A percentile compares a stretch with the other conserved stretches of the same genome.
phyloP scores from a whole-genome alignment of 1,139 yeast species.

The Zygoascus hellenicus region DNA sequence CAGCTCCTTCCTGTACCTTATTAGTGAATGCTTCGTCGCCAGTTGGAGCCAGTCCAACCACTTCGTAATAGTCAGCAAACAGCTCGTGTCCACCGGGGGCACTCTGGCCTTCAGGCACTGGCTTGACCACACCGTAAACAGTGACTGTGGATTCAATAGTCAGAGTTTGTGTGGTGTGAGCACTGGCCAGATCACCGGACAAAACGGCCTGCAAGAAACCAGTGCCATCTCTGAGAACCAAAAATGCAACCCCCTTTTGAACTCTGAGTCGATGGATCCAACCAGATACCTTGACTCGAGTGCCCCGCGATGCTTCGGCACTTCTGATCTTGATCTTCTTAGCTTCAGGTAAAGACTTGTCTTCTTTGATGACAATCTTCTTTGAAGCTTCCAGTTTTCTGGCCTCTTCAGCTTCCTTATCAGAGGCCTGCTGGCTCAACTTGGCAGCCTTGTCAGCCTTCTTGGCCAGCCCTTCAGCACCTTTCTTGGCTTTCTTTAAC shows the following conservation, averaged over 20 bases:
- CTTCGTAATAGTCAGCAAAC: conserved; percentile 79
- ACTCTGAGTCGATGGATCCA: conserved; percentile 95
- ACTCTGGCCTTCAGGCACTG: conserved; percentile 90
- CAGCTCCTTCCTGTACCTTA: conserved; percentile 89
- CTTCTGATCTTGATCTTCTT: conserved; percentile 57
- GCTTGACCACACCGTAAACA: conserved; percentile 71
- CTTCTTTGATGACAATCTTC: conserved; percentile 62
- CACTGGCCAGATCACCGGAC: conserved; percentile 86
- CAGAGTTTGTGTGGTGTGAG: conserved; percentile 74
- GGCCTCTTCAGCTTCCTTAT: conserved; percentile 58
- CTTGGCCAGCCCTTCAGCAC: conserved; percentile 86
- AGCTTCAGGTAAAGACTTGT: conserved; percentile 65
- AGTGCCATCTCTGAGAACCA: conserved; percentile 92
- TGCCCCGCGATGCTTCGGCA: conserved; percentile 45
- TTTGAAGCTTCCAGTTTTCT: conserved; percentile 73
- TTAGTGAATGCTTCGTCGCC: conserved; percentile 95
- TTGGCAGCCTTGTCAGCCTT: conserved; percentile 78
- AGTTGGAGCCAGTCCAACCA: conserved; percentile 89
- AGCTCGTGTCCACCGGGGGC: conserved; percentile 99
- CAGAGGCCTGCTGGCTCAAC: conserved; percentile 54
- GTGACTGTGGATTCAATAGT: conserved; percentile 83
- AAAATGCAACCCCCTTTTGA: conserved; percentile 87
- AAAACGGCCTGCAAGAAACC: conserved; percentile 87
- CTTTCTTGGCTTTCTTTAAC: conserved; percentile 92
- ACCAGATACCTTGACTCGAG: conserved; percentile 75